phyloP scores from a whole-genome alignment of 345 rosid genomes.

The Trapa incisa region DNA sequence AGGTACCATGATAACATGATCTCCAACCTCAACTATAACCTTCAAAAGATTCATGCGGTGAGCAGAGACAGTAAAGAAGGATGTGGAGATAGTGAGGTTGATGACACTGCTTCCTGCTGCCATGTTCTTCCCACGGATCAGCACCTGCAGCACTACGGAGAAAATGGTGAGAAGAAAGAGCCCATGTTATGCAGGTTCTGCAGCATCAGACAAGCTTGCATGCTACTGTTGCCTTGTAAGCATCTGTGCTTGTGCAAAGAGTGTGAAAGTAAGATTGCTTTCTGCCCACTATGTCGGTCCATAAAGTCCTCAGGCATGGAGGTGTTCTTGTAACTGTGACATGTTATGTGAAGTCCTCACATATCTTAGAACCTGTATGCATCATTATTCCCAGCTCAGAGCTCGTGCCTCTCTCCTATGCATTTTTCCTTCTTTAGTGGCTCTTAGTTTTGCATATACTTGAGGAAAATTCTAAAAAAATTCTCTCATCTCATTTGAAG shows the following conservation, averaged over 20 bases:
- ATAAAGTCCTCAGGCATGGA: constrained; percentile 67
- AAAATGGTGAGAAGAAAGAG: constrained; percentile 27
- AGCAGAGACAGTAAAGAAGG: constrained; percentile 68
- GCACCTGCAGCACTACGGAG: constrained; percentile 30
- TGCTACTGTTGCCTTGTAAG: constrained; percentile 10
- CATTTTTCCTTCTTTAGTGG: too few species aligned
- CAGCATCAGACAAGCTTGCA: background rate
- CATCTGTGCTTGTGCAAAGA: constrained; percentile 26
- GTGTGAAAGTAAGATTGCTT: constrained; percentile 68
- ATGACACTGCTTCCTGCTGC: constrained; percentile 79
- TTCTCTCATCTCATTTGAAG: too few species aligned
- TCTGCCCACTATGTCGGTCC: constrained; percentile 70
- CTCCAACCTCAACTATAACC: constrained; percentile 45
- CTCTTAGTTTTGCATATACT: too few species aligned
- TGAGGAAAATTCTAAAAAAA: too few species aligned
- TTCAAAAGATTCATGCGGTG: constrained; percentile 40
- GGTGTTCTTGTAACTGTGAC: constrained; percentile 36
- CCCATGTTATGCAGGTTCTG: constrained; percentile 18
- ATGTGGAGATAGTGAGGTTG: constrained; percentile 87
- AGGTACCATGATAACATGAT: constrained; percentile 57
- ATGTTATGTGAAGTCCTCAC: background rate
- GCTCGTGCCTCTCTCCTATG: background rate
- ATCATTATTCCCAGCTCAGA: background rate
- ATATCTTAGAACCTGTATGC: background rate
- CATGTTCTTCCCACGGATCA: constrained; percentile 44